Evolutionary conservation across 495 filamentous ascomycete species (phyloP).

Genomic region (Hypoxylon crocopeplum): DNA sequence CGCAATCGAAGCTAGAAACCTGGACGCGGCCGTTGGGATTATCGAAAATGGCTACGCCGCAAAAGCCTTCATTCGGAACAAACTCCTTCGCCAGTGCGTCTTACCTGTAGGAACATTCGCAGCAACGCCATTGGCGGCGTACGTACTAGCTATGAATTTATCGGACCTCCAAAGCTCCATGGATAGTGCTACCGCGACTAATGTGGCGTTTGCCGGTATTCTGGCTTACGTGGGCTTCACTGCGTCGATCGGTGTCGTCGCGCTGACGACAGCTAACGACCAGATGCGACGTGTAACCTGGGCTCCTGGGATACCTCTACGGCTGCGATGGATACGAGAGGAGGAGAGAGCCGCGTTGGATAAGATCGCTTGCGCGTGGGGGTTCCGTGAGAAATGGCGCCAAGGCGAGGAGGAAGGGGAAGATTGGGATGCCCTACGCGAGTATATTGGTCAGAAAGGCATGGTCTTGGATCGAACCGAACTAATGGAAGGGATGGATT

Average conservation of each 20-base stretch:
- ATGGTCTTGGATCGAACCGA: constrained; percentile 90
- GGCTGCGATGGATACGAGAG: constrained; percentile 88
- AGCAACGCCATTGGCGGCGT: constrained; percentile 72
- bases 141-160: constrained; percentile 67
- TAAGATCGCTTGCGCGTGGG: constrained; percentile 84
- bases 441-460: constrained; percentile 77
- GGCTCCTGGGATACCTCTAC: constrained; percentile 77
- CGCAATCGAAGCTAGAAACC: constrained; percentile 77
- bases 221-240: constrained; percentile 82
- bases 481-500: constrained; percentile 92
- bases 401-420: constrained; percentile 89
- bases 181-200: constrained; percentile 71
- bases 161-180: constrained; percentile 70
- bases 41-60: constrained; percentile 79
- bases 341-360: constrained; percentile 92
- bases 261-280: constrained; percentile 84
- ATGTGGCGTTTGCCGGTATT: constrained; percentile 80
- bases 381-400: constrained; percentile 79
- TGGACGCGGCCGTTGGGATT: constrained; percentile 77
- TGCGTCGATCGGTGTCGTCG: constrained; percentile 79
- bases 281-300: constrained; percentile 94
- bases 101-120: constrained; percentile 49
- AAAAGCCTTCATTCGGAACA: constrained; percentile 73
- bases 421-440: constrained; percentile 83
- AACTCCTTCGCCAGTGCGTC: constrained; percentile 58